A percentile compares a stretch with the other conserved stretches of the same genome.
These are phyloP conservation scores for Daldinia sp. DNA, from an alignment of 2,329 filamentous ascomycete genomes.

Conservation along the genomic window DNA sequence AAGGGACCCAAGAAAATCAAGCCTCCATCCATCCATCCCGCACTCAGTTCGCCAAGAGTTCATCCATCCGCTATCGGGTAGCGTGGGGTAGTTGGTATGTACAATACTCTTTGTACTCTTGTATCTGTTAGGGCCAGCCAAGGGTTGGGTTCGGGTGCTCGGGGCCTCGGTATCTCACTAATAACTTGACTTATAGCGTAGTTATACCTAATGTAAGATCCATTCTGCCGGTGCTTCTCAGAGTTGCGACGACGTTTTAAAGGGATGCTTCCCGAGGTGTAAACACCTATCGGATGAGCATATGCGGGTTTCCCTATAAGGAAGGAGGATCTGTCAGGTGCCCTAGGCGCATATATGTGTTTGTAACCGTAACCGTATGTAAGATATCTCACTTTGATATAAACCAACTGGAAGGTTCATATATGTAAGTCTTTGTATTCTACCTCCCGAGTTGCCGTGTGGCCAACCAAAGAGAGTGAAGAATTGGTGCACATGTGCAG, in stretches of 20 bases:
- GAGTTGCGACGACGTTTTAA: slow-evolving; percentile 9
- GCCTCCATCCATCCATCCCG: slow-evolving; percentile 28
- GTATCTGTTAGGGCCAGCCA: not conserved
- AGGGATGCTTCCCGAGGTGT: not conserved
- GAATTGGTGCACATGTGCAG: slow-evolving; percentile 1
- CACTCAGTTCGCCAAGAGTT: slow-evolving; percentile 30
- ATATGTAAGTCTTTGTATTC: slow-evolving; percentile 2
- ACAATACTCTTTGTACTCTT: not conserved
- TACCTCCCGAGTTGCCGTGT: not conserved
- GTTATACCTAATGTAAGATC: slow-evolving; percentile 4
- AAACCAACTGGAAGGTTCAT: slow-evolving; percentile 2
- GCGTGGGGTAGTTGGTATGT: slow-evolving; percentile 26
- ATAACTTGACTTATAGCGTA: not conserved
- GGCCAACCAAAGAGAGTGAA: not conserved
- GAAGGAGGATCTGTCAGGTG: slow-evolving; percentile 21
- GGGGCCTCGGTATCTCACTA: slow-evolving; percentile 24
- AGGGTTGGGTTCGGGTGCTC: slow-evolving; percentile 3
- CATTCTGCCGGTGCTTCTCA: slow-evolving; percentile 12
- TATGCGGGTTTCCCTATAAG: slow-evolving; percentile 21
- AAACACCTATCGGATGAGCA: not conserved
- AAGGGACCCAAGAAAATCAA: slow-evolving; percentile 22
- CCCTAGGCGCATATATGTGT: not conserved
- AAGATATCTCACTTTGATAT: not conserved
- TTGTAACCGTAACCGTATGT: too few species aligned
- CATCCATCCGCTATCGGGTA: slow-evolving; percentile 39